A percentile compares a stretch with the other conserved stretches of the same genome.
These are phyloP conservation scores for Syzygium grande DNA, from an alignment of 345 rosid species.

Conservation along the genomic window DNA sequence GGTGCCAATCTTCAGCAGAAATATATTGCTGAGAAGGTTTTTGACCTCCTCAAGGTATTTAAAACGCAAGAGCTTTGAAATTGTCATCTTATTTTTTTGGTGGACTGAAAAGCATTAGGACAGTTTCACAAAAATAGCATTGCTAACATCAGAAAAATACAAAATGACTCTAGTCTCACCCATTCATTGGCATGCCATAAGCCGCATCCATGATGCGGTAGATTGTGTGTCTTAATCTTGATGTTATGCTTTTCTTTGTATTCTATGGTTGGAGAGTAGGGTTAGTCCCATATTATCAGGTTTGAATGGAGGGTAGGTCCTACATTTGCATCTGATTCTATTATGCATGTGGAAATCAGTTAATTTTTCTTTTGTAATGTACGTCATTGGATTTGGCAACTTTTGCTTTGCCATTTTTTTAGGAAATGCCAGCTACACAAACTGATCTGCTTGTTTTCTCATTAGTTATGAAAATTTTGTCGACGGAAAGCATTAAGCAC, in stretches of 20 bases:
- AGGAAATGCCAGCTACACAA: background rate
- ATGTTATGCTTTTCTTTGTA: background rate
- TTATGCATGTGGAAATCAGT: background rate
- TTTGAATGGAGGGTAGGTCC: background rate
- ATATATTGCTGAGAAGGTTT: constrained; percentile 39
- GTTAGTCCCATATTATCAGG: background rate
- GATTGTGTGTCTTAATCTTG: background rate
- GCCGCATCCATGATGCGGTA: background rate
- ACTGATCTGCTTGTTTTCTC: background rate
- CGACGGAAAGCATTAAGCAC: background rate
- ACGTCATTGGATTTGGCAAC: background rate
- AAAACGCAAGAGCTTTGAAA: background rate
- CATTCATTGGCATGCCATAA: background rate
- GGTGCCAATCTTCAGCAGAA: constrained; percentile 49
- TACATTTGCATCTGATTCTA: background rate
- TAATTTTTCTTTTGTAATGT: background rate
- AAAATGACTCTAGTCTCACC: background rate
- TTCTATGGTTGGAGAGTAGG: background rate
- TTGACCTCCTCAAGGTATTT: constrained; percentile 41
- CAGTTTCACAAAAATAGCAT: background rate
- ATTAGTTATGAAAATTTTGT: background rate
- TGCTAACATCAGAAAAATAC: background rate
- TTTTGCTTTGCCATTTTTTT: background rate
- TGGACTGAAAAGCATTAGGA: background rate
- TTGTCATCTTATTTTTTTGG: background rate